Base-by-base conservation (phyloP, 768 basidiomycete species). In the Hygrophorus pudorinus region DNA sequence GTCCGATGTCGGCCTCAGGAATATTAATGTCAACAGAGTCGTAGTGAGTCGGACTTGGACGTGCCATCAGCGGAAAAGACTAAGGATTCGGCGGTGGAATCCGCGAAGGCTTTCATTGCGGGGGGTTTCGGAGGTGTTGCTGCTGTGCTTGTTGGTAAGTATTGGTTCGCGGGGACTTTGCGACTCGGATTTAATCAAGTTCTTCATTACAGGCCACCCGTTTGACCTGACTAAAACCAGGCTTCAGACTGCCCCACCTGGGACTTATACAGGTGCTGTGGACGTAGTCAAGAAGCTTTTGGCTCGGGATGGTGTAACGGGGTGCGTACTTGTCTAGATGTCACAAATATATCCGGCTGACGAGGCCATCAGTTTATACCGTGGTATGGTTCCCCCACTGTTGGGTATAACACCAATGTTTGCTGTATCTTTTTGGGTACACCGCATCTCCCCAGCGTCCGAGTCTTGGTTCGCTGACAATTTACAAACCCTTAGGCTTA, bases 151-250 rank as follows among this genome's bases (percentile, higher is more conserved):
- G 92, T 96, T 49, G 92, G 91, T 91, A 46, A 56, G 87, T 17
- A 28, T 38, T 4, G n/a, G n/a, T n/a, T n/a, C n/a, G n/a, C n/a
- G n/a, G 20, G 49, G 29, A 17, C 12, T 41, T 29, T 34, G 24
- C 39, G 12, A 33, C 28, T 24, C 2, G 16, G 20, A 17, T 35
- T 34, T 35, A 42, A 18, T 47, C 37, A 41, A 38, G 9, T 35
- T 29, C 28, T 41, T 47, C 28, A 42, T 17, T 39, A 18, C 51
- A 89, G 94, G 96, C 1, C 96, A 99, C 58, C 96, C 96, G 7
- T 99, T 98, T 60, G 96, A 99, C 65, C 68, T 98, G 56, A 96
- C 89, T 47, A 93, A 93, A 68, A 91, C 88, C n/a, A 76, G 94
- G 35, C 63, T 99, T 48, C 96, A 99, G 64, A 98, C 96, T 4